Evolutionary conservation across 371 early-diverging fungal genomes (phyloP).

Genomic region (Smittium culicis): DNA sequence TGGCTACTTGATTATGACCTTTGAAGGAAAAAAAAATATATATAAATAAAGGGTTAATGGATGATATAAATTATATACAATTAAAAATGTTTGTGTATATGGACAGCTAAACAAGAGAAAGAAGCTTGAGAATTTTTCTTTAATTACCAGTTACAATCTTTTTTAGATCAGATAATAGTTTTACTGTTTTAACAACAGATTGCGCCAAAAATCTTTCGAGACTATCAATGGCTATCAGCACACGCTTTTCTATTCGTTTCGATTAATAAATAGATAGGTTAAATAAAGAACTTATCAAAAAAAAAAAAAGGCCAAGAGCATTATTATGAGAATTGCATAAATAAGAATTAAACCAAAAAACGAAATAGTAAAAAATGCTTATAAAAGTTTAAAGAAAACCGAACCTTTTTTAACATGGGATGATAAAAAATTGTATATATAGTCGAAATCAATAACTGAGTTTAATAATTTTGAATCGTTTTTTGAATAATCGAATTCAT

Average conservation of each 20-base stretch:
- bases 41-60: no score
- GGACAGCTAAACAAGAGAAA: no score
- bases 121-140: no score
- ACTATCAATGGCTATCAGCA: conserved; percentile 3
- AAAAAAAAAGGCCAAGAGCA: background rate
- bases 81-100: no score
- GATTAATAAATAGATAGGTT: background rate
- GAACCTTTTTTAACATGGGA: background rate
- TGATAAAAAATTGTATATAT: background rate
- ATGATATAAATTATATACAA: no score
- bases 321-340: background rate
- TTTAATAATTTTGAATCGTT: background rate
- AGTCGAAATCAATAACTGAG: background rate
- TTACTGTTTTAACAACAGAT: background rate
- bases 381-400: no score
- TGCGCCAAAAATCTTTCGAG: conserved; percentile 4
- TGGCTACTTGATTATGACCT: background rate
- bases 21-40: no score
- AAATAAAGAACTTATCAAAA: background rate
- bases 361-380: no score
- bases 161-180: conserved; percentile 3
- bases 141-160: conserved; percentile 5
- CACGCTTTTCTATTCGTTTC: no score
- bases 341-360: no score
- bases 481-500: background rate